phyloP scores from a whole-genome alignment of 169 alveolate genomes.

The Cryptosporidium baileyi region DNA sequence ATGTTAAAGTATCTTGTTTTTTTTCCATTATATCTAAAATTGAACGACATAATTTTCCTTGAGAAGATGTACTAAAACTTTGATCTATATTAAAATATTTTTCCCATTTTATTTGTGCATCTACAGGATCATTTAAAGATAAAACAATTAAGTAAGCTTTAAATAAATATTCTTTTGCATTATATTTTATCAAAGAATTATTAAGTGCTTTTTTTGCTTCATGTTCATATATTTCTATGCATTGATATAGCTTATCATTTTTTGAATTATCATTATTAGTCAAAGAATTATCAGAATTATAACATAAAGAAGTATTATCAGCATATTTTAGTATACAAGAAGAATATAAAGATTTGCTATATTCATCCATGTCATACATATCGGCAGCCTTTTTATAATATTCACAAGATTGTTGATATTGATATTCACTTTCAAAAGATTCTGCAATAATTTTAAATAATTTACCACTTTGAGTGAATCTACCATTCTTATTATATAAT shows the following conservation, averaged over 20 bases:
- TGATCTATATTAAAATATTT: constrained; percentile 32
- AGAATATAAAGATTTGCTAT: constrained; percentile 76
- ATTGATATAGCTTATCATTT: neutral
- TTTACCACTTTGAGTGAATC: constrained; percentile 79
- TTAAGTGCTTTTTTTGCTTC: constrained; percentile 75
- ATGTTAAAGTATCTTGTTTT: neutral
- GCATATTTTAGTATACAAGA: constrained; percentile 77
- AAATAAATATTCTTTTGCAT: constrained; percentile 76
- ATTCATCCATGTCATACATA: constrained; percentile 79
- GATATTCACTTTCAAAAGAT: constrained; percentile 69
- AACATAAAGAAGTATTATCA: constrained; percentile 71
- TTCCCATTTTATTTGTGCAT: constrained; percentile 63
- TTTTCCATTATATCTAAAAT: constrained; percentile 17
- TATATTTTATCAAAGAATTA: constrained; percentile 76
- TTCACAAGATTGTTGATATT: constrained; percentile 72
- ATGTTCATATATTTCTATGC: constrained; percentile 73
- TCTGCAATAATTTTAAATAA: constrained; percentile 76
- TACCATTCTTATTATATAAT: constrained; percentile 74
- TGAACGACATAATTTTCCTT: constrained; percentile 41
- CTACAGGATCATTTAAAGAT: constrained; percentile 53
- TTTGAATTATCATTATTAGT: constrained; percentile 37
- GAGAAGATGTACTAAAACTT: constrained; percentile 11
- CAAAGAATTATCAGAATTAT: constrained; percentile 29
- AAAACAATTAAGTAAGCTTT: constrained; percentile 74
- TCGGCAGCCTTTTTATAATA: constrained; percentile 78